Evolutionary conservation across 371 early-diverging fungal genomes (phyloP).

Genomic region (Paramicrosporidium saccamoebae): DNA sequence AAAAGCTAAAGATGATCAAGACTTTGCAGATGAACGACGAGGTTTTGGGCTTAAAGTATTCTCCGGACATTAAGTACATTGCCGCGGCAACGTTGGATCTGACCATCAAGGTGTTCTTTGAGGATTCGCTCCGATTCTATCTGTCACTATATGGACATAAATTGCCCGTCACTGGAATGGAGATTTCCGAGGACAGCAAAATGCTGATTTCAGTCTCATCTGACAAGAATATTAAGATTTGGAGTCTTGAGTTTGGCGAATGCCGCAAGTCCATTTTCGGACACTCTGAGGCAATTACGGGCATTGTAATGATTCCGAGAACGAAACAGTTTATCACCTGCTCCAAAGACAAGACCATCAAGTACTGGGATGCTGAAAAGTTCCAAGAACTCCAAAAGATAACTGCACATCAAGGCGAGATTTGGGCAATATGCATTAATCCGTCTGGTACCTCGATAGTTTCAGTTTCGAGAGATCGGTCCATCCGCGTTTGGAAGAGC

Average conservation of each 20-base stretch:
- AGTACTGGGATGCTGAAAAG: slow-evolving; percentile 89
- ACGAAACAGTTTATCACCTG: slow-evolving; percentile 78
- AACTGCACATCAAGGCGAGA: slow-evolving; percentile 60
- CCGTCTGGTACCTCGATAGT: slow-evolving; percentile 53
- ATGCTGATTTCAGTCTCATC: slow-evolving; percentile 62
- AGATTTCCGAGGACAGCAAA: slow-evolving; percentile 65
- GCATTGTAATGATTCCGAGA: slow-evolving; percentile 48
- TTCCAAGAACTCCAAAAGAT: slow-evolving; percentile 75
- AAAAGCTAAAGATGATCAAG: slow-evolving; percentile 9
- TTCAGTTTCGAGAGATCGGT: slow-evolving; percentile 59
- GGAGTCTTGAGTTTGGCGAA: slow-evolving; percentile 95
- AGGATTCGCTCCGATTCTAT: slow-evolving; percentile 77
- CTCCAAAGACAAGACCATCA: slow-evolving; percentile 52
- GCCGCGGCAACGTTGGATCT: slow-evolving; percentile 67
- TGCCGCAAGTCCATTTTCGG: slow-evolving; percentile 76
- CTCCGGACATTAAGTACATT: slow-evolving; percentile 44
- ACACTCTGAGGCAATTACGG: slow-evolving; percentile 65
- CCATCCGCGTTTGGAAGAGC: slow-evolving; percentile 66
- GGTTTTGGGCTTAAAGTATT: slow-evolving; percentile 45
- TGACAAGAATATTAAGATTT: slow-evolving; percentile 82
- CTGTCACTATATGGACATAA: slow-evolving; percentile 85
- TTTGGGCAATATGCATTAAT: slow-evolving; percentile 60
- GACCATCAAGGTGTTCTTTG: slow-evolving; percentile 81
- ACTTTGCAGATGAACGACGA: slow-evolving; percentile 77
- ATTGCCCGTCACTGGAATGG: slow-evolving; percentile 71